Conservation (phyloP, 345 rosid genomes). For the Limnanthes douglasii region DNA sequence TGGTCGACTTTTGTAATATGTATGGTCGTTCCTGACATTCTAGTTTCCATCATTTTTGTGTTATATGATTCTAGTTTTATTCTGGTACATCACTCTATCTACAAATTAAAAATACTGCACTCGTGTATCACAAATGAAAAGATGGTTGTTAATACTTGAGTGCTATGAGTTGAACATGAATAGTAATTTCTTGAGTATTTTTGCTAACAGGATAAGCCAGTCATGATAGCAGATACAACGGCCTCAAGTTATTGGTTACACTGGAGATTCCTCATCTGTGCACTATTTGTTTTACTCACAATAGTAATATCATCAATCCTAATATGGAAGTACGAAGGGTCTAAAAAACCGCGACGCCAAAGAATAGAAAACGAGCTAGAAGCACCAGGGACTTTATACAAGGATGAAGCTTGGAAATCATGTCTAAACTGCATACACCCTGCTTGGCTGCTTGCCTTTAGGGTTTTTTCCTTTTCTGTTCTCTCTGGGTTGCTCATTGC, state of each 20-base stretch:
- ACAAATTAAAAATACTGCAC: too few species aligned
- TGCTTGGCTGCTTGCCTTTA: conserved; percentile 52
- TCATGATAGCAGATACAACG: conserved; percentile 42
- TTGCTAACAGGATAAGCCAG: too few species aligned
- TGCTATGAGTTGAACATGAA: too few species aligned
- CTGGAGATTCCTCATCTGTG: conserved; percentile 51
- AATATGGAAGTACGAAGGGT: conserved; percentile 7
- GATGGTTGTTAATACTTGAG: too few species aligned
- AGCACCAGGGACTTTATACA: conserved; percentile 25
- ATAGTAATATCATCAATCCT: conserved; percentile 24
- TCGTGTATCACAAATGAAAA: too few species aligned
- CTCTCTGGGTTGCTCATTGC: conserved; percentile 38
- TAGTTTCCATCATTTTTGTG: too few species aligned
- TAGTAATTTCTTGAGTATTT: too few species aligned
- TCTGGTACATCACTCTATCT: too few species aligned
- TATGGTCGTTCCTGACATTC: too few species aligned
- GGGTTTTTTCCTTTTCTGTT: conserved; percentile 41
- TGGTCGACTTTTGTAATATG: too few species aligned
- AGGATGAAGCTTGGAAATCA: conserved; percentile 70
- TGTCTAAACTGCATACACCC: conserved; percentile 52
- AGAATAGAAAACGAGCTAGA: conserved; percentile 19
- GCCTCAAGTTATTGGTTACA: conserved; percentile 54
- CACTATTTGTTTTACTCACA: conserved; percentile 18
- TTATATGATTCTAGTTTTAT: too few species aligned
- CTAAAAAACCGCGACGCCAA: conserved; percentile 13